A percentile compares a stretch with the other conserved stretches of the same genome.
Conservation (phyloP, 2,329 filamentous ascomycete genomes). For the Cercospora zeina region DNA sequence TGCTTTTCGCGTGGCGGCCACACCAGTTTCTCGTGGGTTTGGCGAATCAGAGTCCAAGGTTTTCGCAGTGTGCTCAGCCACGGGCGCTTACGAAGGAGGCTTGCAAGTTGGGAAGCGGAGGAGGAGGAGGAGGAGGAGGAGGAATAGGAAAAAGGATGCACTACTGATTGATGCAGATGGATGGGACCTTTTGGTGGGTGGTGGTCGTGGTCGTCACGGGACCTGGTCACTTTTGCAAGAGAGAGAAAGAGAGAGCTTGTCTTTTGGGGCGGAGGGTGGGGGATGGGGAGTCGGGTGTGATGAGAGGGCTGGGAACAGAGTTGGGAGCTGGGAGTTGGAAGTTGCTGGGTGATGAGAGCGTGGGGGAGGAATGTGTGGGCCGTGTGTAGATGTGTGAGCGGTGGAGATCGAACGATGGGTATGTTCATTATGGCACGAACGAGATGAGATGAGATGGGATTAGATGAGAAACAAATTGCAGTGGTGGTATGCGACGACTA, state of each 20-base stretch:
- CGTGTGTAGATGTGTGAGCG: neutral
- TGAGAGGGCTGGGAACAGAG: neutral
- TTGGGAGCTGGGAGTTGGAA: neutral
- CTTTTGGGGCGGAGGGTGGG: too few relatives aligned
- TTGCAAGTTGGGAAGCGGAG: too few relatives aligned
- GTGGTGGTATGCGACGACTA: neutral
- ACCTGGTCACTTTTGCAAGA: neutral
- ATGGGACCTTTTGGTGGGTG: too few relatives aligned
- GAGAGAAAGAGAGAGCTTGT: too few relatives aligned
- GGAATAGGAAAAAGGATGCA: too few relatives aligned
- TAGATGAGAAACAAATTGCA: neutral
- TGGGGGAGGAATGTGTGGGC: neutral
- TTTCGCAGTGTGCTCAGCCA: neutral
- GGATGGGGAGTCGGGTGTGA: too few relatives aligned
- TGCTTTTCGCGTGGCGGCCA: neutral
- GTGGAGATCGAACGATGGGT: neutral
- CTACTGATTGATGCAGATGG: too few relatives aligned
- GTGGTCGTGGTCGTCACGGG: too few relatives aligned
- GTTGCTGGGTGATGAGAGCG: neutral
- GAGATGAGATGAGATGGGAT: neutral
- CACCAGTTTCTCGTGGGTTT: neutral
- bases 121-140: too few relatives aligned
- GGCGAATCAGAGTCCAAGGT: neutral
- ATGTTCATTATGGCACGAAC: neutral
- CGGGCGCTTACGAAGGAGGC: slow-evolving; percentile 6